phyloP scores from a whole-genome alignment of 495 filamentous ascomycete species.

The Clavariopsis aquatica region DNA sequence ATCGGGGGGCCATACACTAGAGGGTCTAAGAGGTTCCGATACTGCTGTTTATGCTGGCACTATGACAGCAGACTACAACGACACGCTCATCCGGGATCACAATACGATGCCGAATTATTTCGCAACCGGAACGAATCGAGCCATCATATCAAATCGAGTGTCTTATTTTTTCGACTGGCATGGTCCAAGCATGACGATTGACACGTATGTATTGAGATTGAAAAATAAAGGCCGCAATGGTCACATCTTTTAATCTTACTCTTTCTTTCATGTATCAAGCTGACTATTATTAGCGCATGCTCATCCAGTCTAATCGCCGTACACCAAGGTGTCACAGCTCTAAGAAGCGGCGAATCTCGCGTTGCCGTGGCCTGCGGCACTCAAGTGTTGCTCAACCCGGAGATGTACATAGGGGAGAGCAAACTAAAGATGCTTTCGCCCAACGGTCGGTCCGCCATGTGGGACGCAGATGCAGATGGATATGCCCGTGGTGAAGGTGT shows the following conservation, averaged over 20 bases:
- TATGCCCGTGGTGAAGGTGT: constrained; percentile 54
- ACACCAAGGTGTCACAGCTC: constrained; percentile 14
- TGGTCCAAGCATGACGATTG: constrained; percentile 20
- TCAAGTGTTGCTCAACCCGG: constrained; percentile 4
- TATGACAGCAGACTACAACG: constrained; percentile 18
- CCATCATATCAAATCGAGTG: constrained; percentile 21
- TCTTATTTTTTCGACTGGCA: constrained; percentile 26
- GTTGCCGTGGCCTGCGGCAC: constrained; percentile 17
- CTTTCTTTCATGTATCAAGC: too few relatives aligned
- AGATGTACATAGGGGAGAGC: constrained; percentile 3
- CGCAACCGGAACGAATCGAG: neutral
- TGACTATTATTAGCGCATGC: too few relatives aligned
- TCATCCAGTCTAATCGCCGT: constrained; percentile 22
- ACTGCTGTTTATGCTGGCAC: constrained; percentile 34
- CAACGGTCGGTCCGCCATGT: constrained; percentile 41
- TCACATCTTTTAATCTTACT: too few relatives aligned
- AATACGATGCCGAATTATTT: constrained; percentile 1
- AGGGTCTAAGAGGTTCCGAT: neutral
- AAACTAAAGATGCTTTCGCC: constrained; percentile 31
- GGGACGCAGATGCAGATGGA: constrained; percentile 50
- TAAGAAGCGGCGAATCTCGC: constrained; percentile 16
- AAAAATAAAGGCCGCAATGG: too few relatives aligned
- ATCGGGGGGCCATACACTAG: constrained; percentile 1
- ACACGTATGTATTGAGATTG: too few relatives aligned
- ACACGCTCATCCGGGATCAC: neutral